phyloP scores from a whole-genome alignment of 73 alveolate species.

The Breviolum minutum region DNA sequence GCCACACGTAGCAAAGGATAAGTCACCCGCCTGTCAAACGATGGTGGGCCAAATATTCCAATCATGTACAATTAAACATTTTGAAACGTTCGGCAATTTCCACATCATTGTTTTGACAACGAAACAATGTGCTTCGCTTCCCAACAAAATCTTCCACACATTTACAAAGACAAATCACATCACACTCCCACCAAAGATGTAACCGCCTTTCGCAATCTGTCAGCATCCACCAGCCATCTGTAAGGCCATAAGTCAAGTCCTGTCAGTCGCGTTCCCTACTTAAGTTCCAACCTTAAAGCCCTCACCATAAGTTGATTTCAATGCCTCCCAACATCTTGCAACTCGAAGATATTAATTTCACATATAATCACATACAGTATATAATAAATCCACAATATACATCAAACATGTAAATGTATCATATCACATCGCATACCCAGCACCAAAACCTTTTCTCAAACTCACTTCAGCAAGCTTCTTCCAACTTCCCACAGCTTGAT shows the following conservation, averaged over 20 bases:
- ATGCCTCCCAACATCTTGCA: no score
- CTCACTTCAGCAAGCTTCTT: no score
- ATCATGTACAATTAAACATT: no score
- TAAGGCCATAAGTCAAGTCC: constrained; percentile 83
- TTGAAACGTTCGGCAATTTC: not conserved
- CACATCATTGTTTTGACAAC: not conserved
- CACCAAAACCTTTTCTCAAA: no score
- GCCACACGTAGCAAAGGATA: constrained; percentile 88
- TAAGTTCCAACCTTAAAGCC: no score
- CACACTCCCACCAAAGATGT: not conserved
- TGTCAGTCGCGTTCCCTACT: not conserved
- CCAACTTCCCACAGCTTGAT: no score
- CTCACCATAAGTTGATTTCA: no score
- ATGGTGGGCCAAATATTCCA: not conserved
- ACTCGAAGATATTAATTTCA: no score
- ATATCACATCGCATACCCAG: no score
- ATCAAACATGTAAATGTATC: no score
- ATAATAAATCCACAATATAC: no score
- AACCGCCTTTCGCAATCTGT: constrained; percentile 71
- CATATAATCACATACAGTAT: no score
- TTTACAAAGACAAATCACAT: not conserved
- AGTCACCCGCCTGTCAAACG: constrained; percentile 55
- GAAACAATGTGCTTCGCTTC: not conserved
- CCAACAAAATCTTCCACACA: not conserved
- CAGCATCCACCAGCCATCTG: constrained; percentile 93